Conservation (phyloP, 805 yeast species). For the Zygoascus flipseniorum region DNA sequence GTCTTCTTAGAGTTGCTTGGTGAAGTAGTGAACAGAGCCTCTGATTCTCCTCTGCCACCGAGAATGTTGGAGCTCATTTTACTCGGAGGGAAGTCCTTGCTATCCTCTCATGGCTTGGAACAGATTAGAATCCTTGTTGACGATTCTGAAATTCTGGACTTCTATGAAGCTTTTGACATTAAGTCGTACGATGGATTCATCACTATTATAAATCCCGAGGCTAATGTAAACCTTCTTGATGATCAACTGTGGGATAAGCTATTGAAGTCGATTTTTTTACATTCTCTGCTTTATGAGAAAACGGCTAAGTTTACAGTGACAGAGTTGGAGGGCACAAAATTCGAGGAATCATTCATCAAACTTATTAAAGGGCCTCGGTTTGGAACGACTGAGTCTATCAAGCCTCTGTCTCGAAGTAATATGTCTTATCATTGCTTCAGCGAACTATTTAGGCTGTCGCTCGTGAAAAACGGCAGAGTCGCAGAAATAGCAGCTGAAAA, state of each 20-base stretch:
- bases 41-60: slow-evolving; percentile 28
- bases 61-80: slow-evolving; percentile 28
- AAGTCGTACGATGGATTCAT: slow-evolving; percentile 36
- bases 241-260: slow-evolving; percentile 34
- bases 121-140: slow-evolving; percentile 31
- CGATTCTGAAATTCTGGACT: neutral
- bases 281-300: slow-evolving; percentile 45
- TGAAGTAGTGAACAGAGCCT: neutral
- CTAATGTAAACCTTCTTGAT: slow-evolving; percentile 1
- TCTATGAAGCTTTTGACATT: slow-evolving; percentile 39
- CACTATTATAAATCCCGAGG: slow-evolving; percentile 2
- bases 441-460: slow-evolving; percentile 39
- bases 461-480: slow-evolving; percentile 19
- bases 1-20: slow-evolving; percentile 9
- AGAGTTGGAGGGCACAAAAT: slow-evolving; percentile 18
- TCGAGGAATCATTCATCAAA: slow-evolving; percentile 30
- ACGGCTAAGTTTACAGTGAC: slow-evolving; percentile 14
- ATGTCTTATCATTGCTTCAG: slow-evolving; percentile 50
- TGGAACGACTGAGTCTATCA: slow-evolving; percentile 54
- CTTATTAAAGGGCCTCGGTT: slow-evolving; percentile 43
- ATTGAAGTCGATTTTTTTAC: slow-evolving; percentile 43
- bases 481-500: slow-evolving; percentile 33
- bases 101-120: slow-evolving; percentile 9
- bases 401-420: slow-evolving; percentile 34
- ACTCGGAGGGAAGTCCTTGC: slow-evolving; percentile 21